phyloP scores from a whole-genome alignment of 495 filamentous ascomycete species.

The Tetracladium setigerum region DNA sequence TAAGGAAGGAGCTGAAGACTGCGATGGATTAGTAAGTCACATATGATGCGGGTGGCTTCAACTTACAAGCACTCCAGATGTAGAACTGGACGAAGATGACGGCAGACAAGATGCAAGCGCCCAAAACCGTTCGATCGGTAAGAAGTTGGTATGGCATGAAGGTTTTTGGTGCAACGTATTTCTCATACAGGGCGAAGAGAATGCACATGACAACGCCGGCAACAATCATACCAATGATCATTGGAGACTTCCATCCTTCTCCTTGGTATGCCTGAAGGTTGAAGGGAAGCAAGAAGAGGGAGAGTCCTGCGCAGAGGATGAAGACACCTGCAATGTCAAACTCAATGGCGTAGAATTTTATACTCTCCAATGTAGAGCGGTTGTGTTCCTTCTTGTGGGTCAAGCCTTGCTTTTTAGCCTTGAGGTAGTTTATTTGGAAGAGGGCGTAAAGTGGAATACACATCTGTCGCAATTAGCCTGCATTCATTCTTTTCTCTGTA shows the following conservation, averaged over 20 bases:
- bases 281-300: conserved; percentile 55
- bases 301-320: conserved; percentile 44
- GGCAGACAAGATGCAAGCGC: conserved; percentile 44
- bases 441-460: conserved; percentile 33
- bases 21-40: no score
- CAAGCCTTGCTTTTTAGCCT: conserved; percentile 48
- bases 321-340: conserved; percentile 36
- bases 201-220: conserved; percentile 46
- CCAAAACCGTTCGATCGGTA: conserved; percentile 49
- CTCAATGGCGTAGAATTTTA: conserved; percentile 44
- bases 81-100: conserved; percentile 54
- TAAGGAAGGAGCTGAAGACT: conserved; percentile 54
- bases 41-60: background rate
- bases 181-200: conserved; percentile 50
- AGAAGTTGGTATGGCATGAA: conserved; percentile 53
- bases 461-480: conserved; percentile 23
- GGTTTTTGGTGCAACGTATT: conserved; percentile 40
- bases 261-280: conserved; percentile 38
- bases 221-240: conserved; percentile 51
- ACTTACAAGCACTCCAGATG: conserved; percentile 48
- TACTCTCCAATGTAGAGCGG: conserved; percentile 40
- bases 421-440: conserved; percentile 39
- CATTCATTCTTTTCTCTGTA: conserved; percentile 40
- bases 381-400: conserved; percentile 35
- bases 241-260: conserved; percentile 38